Conservation (phyloP, 108 stramenopile genomes). For the Cylindrotheca closterium region DNA sequence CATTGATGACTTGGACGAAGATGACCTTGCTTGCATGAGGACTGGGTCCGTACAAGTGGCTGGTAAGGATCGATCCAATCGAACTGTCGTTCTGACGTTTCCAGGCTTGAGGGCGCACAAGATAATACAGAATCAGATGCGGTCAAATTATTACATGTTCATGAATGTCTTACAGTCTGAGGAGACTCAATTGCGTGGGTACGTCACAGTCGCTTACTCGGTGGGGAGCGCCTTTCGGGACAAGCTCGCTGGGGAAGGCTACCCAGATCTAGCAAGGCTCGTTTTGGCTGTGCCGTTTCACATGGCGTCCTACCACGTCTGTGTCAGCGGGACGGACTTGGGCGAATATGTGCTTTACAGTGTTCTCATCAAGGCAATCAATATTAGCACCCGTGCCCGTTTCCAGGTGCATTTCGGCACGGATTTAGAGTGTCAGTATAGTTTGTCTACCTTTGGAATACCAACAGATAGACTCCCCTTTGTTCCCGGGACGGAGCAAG, state of each 20-base stretch:
- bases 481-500: background rate
- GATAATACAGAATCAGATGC: background rate
- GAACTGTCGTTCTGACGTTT: constrained; percentile 20
- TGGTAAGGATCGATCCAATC: constrained; percentile 16
- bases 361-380: background rate
- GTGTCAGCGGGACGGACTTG: background rate
- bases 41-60: constrained; percentile 27
- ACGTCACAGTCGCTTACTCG: background rate
- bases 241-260: background rate
- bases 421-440: constrained; percentile 18
- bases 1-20: constrained; percentile 17
- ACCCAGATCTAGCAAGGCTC: background rate
- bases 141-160: background rate
- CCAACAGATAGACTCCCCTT: background rate
- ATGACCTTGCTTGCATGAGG: constrained; percentile 19
- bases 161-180: background rate
- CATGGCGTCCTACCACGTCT: background rate
- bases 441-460: constrained; percentile 19
- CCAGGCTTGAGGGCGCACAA: background rate
- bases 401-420: constrained; percentile 18
- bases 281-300: background rate
- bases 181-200: background rate
- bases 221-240: background rate
- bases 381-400: background rate
- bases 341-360: background rate